Base-by-base conservation (phyloP, 2,329 filamentous ascomycete genomes). In the Fusarium equiseti region DNA sequence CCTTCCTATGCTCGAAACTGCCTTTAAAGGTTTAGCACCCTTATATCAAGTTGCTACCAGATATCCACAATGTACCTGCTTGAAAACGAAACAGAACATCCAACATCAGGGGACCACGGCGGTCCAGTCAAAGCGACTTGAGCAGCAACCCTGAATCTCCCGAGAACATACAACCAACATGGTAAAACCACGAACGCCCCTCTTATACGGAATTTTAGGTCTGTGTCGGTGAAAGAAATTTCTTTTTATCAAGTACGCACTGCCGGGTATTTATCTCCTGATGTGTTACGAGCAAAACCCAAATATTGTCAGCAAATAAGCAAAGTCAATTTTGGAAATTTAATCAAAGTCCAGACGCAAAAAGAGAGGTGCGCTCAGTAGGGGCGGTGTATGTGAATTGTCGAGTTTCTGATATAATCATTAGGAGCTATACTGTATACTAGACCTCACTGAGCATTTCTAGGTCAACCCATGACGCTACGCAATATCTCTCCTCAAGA, bases 401-500 rank as follows among this genome's bases (percentile, higher is more conserved):
- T n/a, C 5, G 4, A 38, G 18, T n/a, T n/a, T 38, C 18, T 38
- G 10, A 2, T 38, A 6, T 3, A 38, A 38, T 12, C 3, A 12
- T 38, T 1, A 3, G 35, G n/a, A 38, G 18, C 10, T n/a, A n/a
- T 38, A n/a, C 18, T 38, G 35, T 38, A 12, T 4, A 0, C 35
- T 38, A 3, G 18, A 10, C 10, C 18, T 38, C 18, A 11, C 3
- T 38, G 3, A 38, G 35, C n/a, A 38, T 38, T 18, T 12, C 18
- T 18, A n/a, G 11, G 18, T 3, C 2, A 38, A n/a, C 10, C 6
- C 35, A 38, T 38, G 35, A 49, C 8, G 6, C 15, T 35, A 52
- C 20, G 32, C n/a, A 20, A 70, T 70, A 3, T 70, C 67, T 13
- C 56, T 22, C n/a, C 62, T 44, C 3, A 70, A 18, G 5, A 70